These are phyloP conservation scores for Talaromyces ruber DNA, from an alignment of 495 filamentous ascomycete genomes.

Conservation along the genomic window DNA sequence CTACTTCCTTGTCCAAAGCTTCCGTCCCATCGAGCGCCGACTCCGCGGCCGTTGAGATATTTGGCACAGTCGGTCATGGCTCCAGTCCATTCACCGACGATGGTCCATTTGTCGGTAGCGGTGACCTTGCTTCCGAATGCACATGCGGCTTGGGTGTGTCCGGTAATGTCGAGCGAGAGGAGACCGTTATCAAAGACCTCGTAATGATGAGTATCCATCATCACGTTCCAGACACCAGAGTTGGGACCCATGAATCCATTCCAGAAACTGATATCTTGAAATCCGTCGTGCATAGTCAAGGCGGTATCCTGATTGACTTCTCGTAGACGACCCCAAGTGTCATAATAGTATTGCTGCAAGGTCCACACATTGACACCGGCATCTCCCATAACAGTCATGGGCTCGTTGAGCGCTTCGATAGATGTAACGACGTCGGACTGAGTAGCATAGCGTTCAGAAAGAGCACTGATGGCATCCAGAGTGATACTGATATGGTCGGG, in stretches of 20 bases:
- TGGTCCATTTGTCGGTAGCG: slow-evolving; percentile 57
- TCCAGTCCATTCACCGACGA: slow-evolving; percentile 64
- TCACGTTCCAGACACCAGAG: slow-evolving; percentile 47
- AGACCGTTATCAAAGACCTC: slow-evolving; percentile 56
- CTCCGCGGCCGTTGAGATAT: slow-evolving; percentile 60
- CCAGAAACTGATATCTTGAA: slow-evolving; percentile 52
- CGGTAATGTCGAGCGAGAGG: slow-evolving; percentile 35
- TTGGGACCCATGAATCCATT: slow-evolving; percentile 59
- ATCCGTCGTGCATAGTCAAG: slow-evolving; percentile 61
- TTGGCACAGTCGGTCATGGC: slow-evolving; percentile 69
- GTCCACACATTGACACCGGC: slow-evolving; percentile 37
- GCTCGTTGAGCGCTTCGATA: slow-evolving; percentile 71
- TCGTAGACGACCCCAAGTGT: slow-evolving; percentile 49
- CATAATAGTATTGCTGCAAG: slow-evolving; percentile 56
- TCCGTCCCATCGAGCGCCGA: slow-evolving; percentile 65
- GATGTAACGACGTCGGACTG: slow-evolving; percentile 59
- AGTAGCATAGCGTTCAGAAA: slow-evolving; percentile 50
- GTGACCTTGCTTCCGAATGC: slow-evolving; percentile 37
- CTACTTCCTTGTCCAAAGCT: slow-evolving; percentile 33
- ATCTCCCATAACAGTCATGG: slow-evolving; percentile 39
- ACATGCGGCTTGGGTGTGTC: slow-evolving; percentile 47
- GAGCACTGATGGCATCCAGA: slow-evolving; percentile 44
- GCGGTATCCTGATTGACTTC: slow-evolving; percentile 42
- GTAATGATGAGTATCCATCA: slow-evolving; percentile 64
- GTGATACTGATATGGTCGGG: slow-evolving; percentile 47